These are phyloP conservation scores for Leishmania aethiopica DNA, from an alignment of 208 protist genomes.

Conservation along the genomic window DNA sequence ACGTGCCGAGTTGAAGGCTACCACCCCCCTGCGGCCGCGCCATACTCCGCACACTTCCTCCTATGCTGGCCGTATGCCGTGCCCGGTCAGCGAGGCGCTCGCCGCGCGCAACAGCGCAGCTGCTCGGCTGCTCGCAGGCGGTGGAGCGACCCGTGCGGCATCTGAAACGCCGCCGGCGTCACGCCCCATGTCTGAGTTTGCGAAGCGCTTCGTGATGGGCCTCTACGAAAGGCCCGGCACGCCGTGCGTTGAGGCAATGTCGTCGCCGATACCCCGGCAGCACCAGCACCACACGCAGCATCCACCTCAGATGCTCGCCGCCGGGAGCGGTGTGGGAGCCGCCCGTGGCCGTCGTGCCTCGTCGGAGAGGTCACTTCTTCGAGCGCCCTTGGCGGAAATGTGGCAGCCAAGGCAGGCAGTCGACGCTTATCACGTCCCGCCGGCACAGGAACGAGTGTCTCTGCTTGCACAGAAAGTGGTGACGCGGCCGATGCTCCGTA, in stretches of 20 bases:
- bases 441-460: neutral
- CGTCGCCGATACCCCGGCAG: neutral
- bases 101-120: constrained; percentile 26
- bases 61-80: constrained; percentile 29
- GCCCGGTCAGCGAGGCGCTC: constrained; percentile 21
- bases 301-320: neutral
- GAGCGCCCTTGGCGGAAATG: neutral
- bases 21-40: neutral
- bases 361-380: neutral
- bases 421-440: neutral
- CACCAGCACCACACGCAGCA: neutral
- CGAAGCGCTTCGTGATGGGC: constrained; percentile 46
- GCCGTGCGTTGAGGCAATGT: neutral
- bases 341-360: constrained; percentile 10
- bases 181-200: constrained; percentile 32
- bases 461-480: neutral
- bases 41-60: neutral
- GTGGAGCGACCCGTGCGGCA: neutral
- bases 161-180: constrained; percentile 4
- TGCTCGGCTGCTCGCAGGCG: constrained; percentile 14
- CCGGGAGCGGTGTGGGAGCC: constrained; percentile 15
- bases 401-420: constrained; percentile 4
- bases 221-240: constrained; percentile 44
- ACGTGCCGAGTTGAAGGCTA: neutral
- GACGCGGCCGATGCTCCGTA: no score